phyloP scores from a whole-genome alignment of 2,329 filamentous ascomycete genomes.

The Nigrospora sphaerica region DNA sequence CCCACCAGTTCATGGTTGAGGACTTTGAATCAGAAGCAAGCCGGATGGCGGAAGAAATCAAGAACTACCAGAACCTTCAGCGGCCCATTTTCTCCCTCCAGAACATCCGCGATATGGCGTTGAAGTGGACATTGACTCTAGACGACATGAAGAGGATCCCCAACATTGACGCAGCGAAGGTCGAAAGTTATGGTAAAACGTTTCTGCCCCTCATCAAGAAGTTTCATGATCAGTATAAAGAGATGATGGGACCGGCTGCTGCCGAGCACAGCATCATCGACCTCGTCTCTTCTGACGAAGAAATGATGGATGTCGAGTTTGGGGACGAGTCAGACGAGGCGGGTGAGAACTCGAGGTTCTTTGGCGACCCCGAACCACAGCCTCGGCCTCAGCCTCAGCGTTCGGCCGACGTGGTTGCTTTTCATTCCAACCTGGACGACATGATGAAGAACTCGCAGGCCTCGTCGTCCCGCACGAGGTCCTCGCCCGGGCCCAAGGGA shows the following conservation, averaged over 20 bases:
- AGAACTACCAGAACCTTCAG: slow-evolving; percentile 50
- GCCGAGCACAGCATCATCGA: slow-evolving; percentile 40
- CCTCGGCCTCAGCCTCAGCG: too few relatives aligned
- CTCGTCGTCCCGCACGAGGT: slow-evolving; percentile 1
- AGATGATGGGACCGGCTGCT: slow-evolving; percentile 35
- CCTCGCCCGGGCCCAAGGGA: not conserved
- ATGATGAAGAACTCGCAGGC: slow-evolving; percentile 5
- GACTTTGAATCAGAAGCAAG: slow-evolving; percentile 60
- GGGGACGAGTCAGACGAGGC: slow-evolving; percentile 15
- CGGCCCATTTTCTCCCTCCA: slow-evolving; percentile 60
- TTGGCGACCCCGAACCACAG: slow-evolving; percentile 15
- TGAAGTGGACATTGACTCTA: slow-evolving; percentile 56
- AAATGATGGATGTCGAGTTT: slow-evolving; percentile 4
- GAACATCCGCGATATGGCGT: slow-evolving; percentile 66
- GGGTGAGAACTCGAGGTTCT: slow-evolving; percentile 40
- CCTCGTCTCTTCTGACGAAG: slow-evolving; percentile 31
- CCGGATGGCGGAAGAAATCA: slow-evolving; percentile 51
- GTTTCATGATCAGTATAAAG: slow-evolving; percentile 37
- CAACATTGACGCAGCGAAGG: slow-evolving; percentile 55
- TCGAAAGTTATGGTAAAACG: slow-evolving; percentile 51
- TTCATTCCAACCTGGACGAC: slow-evolving; percentile 16
- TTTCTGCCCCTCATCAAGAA: slow-evolving; percentile 53
- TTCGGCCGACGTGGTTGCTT: too few relatives aligned
- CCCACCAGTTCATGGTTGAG: slow-evolving; percentile 57
- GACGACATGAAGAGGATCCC: slow-evolving; percentile 57